Percentiles rank a stretch among this genome's conserved stretches.
Conservation (phyloP, 139 green algal genomes). For the Haematococcus sp. region DNA sequence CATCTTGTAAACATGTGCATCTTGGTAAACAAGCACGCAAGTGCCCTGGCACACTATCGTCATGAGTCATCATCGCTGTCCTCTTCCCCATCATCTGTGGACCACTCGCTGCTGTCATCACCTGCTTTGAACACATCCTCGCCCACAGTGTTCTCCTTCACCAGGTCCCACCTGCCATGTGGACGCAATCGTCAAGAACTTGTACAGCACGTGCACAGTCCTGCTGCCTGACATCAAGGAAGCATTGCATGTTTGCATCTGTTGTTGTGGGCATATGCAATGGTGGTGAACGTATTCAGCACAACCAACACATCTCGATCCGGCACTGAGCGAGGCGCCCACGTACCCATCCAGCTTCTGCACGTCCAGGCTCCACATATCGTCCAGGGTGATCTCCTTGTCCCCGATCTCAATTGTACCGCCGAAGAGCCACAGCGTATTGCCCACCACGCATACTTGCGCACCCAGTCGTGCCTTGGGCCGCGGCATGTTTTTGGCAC, state of each 20-base stretch:
- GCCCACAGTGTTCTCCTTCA: conserved; percentile 66
- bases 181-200: too few species aligned
- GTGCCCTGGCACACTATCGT: too few species aligned
- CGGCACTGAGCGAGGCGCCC: conserved; percentile 18
- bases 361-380: conserved; percentile 91
- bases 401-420: conserved; percentile 61
- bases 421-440: conserved; percentile 86
- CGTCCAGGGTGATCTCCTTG: conserved; percentile 87
- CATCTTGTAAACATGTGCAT: too few species aligned
- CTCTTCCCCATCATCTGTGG: conserved; percentile 37
- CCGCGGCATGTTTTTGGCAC: conserved; percentile 61
- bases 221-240: neutral
- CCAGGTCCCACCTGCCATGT: conserved; percentile 30
- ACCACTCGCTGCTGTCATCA: conserved; percentile 27
- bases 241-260: neutral
- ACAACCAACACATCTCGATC: neutral
- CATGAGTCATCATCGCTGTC: conserved; percentile 5
- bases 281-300: neutral
- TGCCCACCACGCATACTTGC: conserved; percentile 65
- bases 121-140: conserved; percentile 68
- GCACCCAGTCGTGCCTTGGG: conserved; percentile 80
- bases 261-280: neutral
- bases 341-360: conserved; percentile 80
- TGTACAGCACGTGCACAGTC: neutral
- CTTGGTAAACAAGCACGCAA: too few species aligned